Percentiles rank a stretch among this genome's conserved stretches.
phyloP scores from a whole-genome alignment of 202 grass and related monocot genomes.

The Cymbopogon flexuosus region DNA sequence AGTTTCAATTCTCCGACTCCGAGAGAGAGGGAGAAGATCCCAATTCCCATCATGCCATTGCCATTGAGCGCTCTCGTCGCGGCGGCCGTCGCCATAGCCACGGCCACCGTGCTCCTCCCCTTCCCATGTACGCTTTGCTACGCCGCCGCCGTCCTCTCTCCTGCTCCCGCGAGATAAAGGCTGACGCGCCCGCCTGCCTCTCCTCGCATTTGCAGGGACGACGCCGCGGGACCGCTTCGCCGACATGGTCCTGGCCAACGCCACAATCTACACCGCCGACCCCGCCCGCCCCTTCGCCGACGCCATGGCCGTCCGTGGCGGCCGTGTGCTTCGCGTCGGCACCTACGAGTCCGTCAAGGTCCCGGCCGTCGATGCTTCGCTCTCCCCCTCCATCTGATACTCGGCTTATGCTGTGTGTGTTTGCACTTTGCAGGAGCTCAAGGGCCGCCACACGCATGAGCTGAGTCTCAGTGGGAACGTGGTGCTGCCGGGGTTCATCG shows the following conservation, averaged over 20 bases:
- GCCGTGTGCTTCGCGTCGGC: slow-evolving; percentile 67
- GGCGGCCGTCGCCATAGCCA: slow-evolving; percentile 27
- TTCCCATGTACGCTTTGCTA: slow-evolving; percentile 27
- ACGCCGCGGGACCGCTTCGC: slow-evolving; percentile 26
- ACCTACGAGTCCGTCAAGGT: slow-evolving; percentile 63
- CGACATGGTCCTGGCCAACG: slow-evolving; percentile 78
- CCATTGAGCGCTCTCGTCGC: slow-evolving; percentile 38
- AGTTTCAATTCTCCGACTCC: neutral
- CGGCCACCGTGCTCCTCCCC: slow-evolving; percentile 36
- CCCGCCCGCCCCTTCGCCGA: slow-evolving; percentile 55
- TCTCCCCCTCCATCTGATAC: neutral
- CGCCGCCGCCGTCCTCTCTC: neutral
- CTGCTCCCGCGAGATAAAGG: neutral
- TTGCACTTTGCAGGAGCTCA: slow-evolving; percentile 45
- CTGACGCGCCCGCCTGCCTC: neutral
- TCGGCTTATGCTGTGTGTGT: neutral
- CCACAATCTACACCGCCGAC: slow-evolving; percentile 92
- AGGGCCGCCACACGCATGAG: slow-evolving; percentile 38
- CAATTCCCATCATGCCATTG: slow-evolving; percentile 31
- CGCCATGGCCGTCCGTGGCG: slow-evolving; percentile 66
- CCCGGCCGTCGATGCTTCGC: neutral
- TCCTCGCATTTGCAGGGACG: slow-evolving; percentile 34
- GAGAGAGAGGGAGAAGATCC: neutral
- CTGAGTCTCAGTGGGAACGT: slow-evolving; percentile 77
- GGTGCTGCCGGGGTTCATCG: slow-evolving; percentile 90